Evolutionary conservation across 257 asterid species (phyloP).

Genomic region (Solanum megistacrolobum): DNA sequence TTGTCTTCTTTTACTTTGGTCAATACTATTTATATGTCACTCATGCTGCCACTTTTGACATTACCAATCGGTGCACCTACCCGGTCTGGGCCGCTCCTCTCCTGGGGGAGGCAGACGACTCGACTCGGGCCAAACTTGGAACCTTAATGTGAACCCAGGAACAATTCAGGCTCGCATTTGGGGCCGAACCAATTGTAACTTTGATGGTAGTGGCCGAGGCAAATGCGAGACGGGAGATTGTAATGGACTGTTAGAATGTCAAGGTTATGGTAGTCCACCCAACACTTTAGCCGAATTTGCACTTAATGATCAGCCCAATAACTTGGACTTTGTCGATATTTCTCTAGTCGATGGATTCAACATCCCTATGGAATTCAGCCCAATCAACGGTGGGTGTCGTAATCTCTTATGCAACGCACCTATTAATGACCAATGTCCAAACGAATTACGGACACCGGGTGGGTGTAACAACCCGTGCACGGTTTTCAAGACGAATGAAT

Average conservation of each 20-base stretch:
- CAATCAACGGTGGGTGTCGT: background rate
- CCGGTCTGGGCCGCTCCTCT: constrained; percentile 23
- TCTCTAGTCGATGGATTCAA: constrained; percentile 20
- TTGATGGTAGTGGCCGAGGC: constrained; percentile 13
- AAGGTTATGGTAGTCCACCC: constrained; percentile 15
- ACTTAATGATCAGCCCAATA: constrained; percentile 12
- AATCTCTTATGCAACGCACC: constrained; percentile 26
- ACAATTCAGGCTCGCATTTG: constrained; percentile 10
- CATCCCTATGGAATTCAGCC: constrained; percentile 16
- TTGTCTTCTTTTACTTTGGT: background rate
- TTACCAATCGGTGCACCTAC: constrained; percentile 12
- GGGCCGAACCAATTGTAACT: constrained; percentile 22
- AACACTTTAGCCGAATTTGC: constrained; percentile 22
- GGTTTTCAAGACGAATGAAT: constrained; percentile 10
- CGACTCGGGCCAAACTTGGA: constrained; percentile 5
- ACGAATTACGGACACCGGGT: constrained; percentile 15
- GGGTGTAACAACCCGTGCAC: constrained; percentile 49
- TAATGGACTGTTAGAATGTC: constrained; percentile 5
- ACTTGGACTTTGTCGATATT: constrained; percentile 18
- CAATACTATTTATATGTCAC: background rate
- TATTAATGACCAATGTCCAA: constrained; percentile 30
- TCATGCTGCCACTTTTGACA: constrained; percentile 14
- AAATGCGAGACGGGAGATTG: constrained; percentile 25
- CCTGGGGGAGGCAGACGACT: constrained; percentile 16
- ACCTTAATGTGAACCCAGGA: constrained; percentile 10